Percentiles rank a stretch among this genome's conserved stretches.
Conservation (phyloP, 192 early-diverging fungal genomes). For the Backusella circina region DNA sequence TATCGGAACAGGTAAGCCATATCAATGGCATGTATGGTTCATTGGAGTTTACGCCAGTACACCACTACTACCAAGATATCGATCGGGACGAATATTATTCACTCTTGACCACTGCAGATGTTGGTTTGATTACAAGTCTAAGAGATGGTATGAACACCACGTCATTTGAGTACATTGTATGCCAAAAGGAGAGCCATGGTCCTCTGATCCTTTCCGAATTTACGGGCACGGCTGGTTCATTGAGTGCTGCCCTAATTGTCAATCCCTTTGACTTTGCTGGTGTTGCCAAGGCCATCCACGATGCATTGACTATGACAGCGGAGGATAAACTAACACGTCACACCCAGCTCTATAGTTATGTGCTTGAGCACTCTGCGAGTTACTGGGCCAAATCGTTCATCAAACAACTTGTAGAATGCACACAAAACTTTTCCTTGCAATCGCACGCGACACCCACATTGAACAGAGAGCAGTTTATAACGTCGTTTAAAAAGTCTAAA, state of each 20-base stretch:
- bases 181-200: slow-evolving; percentile 78
- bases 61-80: slow-evolving; percentile 89
- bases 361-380: slow-evolving; percentile 76
- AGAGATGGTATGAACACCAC: slow-evolving; percentile 99
- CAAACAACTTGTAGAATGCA: slow-evolving; percentile 60
- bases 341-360: slow-evolving; percentile 73
- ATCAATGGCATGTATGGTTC: slow-evolving; percentile 96
- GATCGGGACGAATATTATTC: slow-evolving; percentile 97
- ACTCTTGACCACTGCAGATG: slow-evolving; percentile 89
- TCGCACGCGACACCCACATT: slow-evolving; percentile 44
- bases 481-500: slow-evolving; percentile 54
- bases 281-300: slow-evolving; percentile 75
- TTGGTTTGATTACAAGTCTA: slow-evolving; percentile 87
- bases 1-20: slow-evolving; percentile 83
- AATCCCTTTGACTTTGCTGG: slow-evolving; percentile 88
- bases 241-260: slow-evolving; percentile 76
- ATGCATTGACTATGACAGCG: slow-evolving; percentile 57
- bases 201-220: slow-evolving; percentile 95
- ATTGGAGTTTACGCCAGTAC: slow-evolving; percentile 91
- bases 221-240: slow-evolving; percentile 86
- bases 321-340: slow-evolving; percentile 58
- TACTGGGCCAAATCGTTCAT: slow-evolving; percentile 87
- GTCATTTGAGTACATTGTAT: slow-evolving; percentile 91
- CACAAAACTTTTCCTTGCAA: slow-evolving; percentile 37
- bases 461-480: slow-evolving; percentile 28